Evolutionary conservation across 2,329 filamentous ascomycete species (phyloP), one percentile per base, ranked within the genome.

Genomic region (Fusarium clavum): DNA sequence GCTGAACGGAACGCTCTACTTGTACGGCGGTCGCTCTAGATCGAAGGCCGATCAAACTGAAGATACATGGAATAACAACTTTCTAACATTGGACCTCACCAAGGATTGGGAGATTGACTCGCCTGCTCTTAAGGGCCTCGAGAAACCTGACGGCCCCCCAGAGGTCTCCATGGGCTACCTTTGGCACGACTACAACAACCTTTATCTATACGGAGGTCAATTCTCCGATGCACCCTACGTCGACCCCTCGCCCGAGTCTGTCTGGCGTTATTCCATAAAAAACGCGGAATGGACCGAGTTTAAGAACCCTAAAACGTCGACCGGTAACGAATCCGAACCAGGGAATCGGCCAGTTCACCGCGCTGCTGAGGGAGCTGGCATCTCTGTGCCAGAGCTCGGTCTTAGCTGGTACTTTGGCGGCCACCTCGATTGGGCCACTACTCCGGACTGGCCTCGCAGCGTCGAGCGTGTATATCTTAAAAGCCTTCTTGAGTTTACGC

Each of bases 321-420:
- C 83, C 2, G 92, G 92, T 2, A 87, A 88, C 45, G 87, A 88
- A 72, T 89, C 91, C 0, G 87, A 88, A 24, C 80, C 80, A 0
- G 86, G 82, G 12, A 84, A 84, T 22, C 79, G 85, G 22, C 79
- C 86, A 1, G 84, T 94, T 4, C 89, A 94, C 75, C 84, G 92
- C 47, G 86, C 91, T 4, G 91, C 91, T 2, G 92, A 94, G 77
- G 92, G 92, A 9, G 91, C 92, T 13, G 91, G 91, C 1, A 79
- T 92, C 16, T 91, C 88, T 29, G 88, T 94, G 1, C 88, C 91
- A 1, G 87, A 90, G 57, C 80, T 94, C 1, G 91, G 91, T 0
- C 80, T 91, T 48, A 92, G 90, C 32, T 94, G 89, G 84, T 94
- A 93, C 77, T 94, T 94, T 79, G 92, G 91, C 27, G 92, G 92